Conservation (phyloP, 163 green algal genomes). For the Scenedesmus sp. region DNA sequence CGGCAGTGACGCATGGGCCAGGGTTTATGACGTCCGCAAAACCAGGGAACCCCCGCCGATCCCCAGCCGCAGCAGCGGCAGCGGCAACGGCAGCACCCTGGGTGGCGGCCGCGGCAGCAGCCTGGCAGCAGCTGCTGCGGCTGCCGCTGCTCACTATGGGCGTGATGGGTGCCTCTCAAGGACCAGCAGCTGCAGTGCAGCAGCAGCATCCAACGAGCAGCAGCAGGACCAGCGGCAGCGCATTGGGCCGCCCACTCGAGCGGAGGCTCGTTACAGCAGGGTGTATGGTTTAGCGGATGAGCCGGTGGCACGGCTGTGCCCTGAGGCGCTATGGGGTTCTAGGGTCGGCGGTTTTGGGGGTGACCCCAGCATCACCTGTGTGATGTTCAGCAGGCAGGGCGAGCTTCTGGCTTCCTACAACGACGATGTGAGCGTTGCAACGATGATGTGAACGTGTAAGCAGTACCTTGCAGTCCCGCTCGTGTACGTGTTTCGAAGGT, state of each 20-base stretch:
- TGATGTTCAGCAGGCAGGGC: conserved; percentile 44
- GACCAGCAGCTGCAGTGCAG: not conserved
- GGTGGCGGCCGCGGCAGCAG: not conserved
- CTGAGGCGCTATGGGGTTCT: conserved; percentile 7
- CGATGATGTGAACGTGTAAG: not conserved
- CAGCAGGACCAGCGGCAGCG: conserved; percentile 9
- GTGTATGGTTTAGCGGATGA: conserved; percentile 17
- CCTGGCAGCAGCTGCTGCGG: conserved; percentile 9
- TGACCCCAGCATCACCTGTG: conserved; percentile 33
- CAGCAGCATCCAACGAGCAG: not conserved
- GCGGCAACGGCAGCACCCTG: not conserved
- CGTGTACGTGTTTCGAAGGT: not conserved
- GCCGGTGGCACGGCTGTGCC: conserved; percentile 55
- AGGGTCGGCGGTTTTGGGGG: not conserved
- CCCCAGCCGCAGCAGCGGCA: not conserved
- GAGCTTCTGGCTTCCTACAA: conserved; percentile 71
- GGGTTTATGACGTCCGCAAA: conserved; percentile 64
- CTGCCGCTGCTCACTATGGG: not conserved
- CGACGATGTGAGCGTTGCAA: conserved; percentile 54
- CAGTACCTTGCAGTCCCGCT: not conserved
- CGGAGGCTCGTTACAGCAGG: not conserved
- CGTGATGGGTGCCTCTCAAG: not conserved
- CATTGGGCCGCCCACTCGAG: not conserved
- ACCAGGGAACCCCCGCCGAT: not conserved
- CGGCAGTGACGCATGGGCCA: conserved; percentile 57